A percentile compares a stretch with the other conserved stretches of the same genome.
Evolutionary conservation across 306 rosid species (phyloP).

Genomic region (Prunus persica): Prunus_persica_NCBIv2 NC_034013.1:17764001-17764500

Average conservation of each 20-base stretch:
- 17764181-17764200: not conserved
- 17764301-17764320: not conserved
- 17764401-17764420: constrained; percentile 50
- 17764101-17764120: not conserved
- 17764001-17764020: not conserved
- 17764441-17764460: constrained; percentile 21
- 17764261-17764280: not conserved
- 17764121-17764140: not conserved
- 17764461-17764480: constrained; percentile 54
- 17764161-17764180: not conserved
- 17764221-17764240: not conserved
- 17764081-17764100: not conserved
- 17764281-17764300: not conserved
- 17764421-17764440: constrained; percentile 63
- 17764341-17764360: not conserved
- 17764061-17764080: not conserved
- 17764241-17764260: not conserved
- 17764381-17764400: constrained; percentile 40
- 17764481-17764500: constrained; percentile 35
- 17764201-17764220: not conserved
- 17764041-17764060: not conserved
- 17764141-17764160: not conserved
- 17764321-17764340: not conserved
- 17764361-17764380: constrained; percentile 42
- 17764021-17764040: not conserved